Conservation (phyloP, 257 asterid genomes). For the Primulina tabacum region DNA sequence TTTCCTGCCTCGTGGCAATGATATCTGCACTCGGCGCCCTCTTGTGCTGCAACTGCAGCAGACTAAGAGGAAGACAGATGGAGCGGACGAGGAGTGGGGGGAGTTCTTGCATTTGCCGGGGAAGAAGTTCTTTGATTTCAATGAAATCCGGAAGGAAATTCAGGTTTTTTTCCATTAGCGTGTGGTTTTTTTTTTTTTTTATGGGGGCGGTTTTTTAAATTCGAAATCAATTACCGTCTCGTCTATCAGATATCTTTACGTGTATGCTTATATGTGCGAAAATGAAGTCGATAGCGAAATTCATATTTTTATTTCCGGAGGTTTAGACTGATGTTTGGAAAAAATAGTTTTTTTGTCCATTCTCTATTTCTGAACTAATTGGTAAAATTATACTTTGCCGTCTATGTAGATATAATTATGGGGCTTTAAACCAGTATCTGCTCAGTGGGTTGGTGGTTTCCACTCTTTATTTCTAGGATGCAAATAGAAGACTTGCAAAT, state of each 20-base stretch:
- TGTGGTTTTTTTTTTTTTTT: not conserved
- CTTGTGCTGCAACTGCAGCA: slow-evolving; percentile 81
- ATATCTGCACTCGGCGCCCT: slow-evolving; percentile 91
- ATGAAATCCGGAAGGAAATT: slow-evolving; percentile 72
- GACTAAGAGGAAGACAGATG: slow-evolving; percentile 49
- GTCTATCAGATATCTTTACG: not conserved
- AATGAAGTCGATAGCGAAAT: not conserved
- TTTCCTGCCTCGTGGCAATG: slow-evolving; percentile 88
- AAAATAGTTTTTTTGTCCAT: not conserved
- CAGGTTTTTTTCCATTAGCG: slow-evolving; percentile 41
- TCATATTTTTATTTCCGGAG: not conserved
- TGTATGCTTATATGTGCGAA: not conserved
- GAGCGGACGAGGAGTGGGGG: slow-evolving; percentile 76
- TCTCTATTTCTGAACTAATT: not conserved
- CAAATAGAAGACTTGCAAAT: not conserved
- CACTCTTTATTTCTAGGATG: not conserved
- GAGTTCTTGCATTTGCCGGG: slow-evolving; percentile 83
- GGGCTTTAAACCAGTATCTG: slow-evolving; percentile 1
- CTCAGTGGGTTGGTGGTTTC: not conserved
- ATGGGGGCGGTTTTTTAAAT: not conserved
- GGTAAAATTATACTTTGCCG: not conserved
- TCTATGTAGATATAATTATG: not conserved
- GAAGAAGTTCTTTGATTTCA: slow-evolving; percentile 63
- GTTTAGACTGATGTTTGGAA: not conserved
- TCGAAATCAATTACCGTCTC: not conserved